These are phyloP conservation scores for Mucor saturninus DNA, from an alignment of 371 early-diverging fungal genomes.

Conservation along the genomic window DNA sequence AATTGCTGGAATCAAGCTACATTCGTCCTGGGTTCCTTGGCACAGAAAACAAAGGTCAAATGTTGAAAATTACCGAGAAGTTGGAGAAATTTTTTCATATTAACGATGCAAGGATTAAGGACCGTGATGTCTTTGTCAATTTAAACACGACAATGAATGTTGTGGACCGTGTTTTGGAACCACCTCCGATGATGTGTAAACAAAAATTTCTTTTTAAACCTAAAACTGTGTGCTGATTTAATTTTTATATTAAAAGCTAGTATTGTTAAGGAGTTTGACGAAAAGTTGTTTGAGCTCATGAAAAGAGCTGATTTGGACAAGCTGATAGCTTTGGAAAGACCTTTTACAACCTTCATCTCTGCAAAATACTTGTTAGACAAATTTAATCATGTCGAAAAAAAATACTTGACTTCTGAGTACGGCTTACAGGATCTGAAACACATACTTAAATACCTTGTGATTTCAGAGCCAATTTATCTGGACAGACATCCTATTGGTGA, in stretches of 20 bases:
- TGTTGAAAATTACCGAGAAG: constrained; percentile 40
- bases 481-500: constrained; percentile 34
- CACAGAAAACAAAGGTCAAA: constrained; percentile 36
- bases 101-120: constrained; percentile 22
- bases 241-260: constrained; percentile 29
- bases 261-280: constrained; percentile 31
- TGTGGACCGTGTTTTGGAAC: constrained; percentile 24
- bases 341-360: constrained; percentile 56
- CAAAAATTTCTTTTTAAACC: not conserved
- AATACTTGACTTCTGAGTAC: constrained; percentile 41
- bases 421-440: constrained; percentile 43
- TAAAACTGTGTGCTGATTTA: not conserved
- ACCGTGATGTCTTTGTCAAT: constrained; percentile 41
- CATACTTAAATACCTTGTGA: constrained; percentile 44
- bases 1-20: constrained; percentile 49
- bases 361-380: constrained; percentile 32
- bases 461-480: constrained; percentile 38
- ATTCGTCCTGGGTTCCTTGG: constrained; percentile 48
- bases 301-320: constrained; percentile 19
- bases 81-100: constrained; percentile 24
- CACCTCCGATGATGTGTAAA: constrained; percentile 28
- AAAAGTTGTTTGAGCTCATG: constrained; percentile 35
- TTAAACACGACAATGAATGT: constrained; percentile 31
- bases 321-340: constrained; percentile 28
- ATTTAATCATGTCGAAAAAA: constrained; percentile 44